Evolutionary conservation across 352 stramenopile genomes (phyloP), one percentile per base, ranked within the genome.

Genomic region (Pythium dissimile): DNA sequence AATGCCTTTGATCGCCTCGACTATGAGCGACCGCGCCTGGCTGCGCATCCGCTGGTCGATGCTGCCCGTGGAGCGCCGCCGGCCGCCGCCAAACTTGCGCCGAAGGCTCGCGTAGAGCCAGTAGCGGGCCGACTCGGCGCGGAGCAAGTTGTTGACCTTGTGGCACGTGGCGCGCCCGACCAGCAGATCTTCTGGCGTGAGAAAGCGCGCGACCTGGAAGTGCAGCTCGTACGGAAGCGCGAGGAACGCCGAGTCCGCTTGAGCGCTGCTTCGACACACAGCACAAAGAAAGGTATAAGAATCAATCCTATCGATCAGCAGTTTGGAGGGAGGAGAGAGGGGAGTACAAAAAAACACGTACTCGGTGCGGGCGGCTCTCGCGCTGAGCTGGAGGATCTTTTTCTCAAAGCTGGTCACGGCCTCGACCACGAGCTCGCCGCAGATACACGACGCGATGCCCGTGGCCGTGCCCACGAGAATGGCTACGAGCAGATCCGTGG

Each of bases 131-230:
- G 85, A 92, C 47, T 95, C 85, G 5, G 85, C 85, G 51, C 80
- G 84, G 34, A 95, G 71, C 71, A 95, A 76, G 50, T 77, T 82
- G 61, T 95, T 92, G 11, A 95, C 68, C 48, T 84, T 88, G 63
- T 89, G 79, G 52, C 84, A 93, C 3, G 81, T 90, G 13, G 77
- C 72, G 24, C 85, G 77, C 2, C 75, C 74, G 6, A 90, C 73
- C 32, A 95, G 46, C 9, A 95, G 65, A 49, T 95, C 85, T 69
- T 95, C 85, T 8, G 85, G 71, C 2, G 74, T 71, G 21, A 95
- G 50, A 35, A 86, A 93, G 15, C 82, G 72, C 20, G 79, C 85
- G 7, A 92, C 73, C 50, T 92, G 71, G 62, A 93, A 91, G 47
- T 89, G 73, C 21, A 93, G 64, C 62, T 95, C 85, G 49, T 90